These are phyloP conservation scores for Niveomyces coronatus DNA, from an alignment of 2,329 filamentous ascomycete species.

Conservation along the genomic window DNA sequence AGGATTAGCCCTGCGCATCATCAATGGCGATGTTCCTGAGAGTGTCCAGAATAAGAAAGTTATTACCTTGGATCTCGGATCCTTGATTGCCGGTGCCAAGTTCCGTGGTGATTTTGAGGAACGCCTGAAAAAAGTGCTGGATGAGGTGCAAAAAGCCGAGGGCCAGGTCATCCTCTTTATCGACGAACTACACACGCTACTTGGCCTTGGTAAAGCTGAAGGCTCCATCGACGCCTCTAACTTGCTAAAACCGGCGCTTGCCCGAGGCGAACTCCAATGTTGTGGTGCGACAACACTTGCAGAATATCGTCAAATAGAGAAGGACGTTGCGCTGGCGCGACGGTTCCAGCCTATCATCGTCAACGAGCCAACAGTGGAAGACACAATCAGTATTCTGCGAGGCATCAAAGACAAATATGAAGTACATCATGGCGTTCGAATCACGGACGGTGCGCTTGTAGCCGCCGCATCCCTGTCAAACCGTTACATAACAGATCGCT, in stretches of 20 bases:
- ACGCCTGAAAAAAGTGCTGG: slow-evolving; percentile 78
- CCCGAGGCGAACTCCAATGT: slow-evolving; percentile 85
- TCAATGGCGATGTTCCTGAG: slow-evolving; percentile 86
- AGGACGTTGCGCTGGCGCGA: slow-evolving; percentile 84
- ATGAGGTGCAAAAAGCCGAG: slow-evolving; percentile 80
- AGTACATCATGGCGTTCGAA: slow-evolving; percentile 90
- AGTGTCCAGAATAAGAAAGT: slow-evolving; percentile 93
- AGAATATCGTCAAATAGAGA: slow-evolving; percentile 90
- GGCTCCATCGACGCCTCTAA: slow-evolving; percentile 96
- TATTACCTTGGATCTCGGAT: slow-evolving; percentile 77
- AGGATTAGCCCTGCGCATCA: slow-evolving; percentile 80
- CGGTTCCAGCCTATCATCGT: slow-evolving; percentile 92
- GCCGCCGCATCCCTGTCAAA: slow-evolving; percentile 89
- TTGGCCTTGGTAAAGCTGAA: slow-evolving; percentile 89
- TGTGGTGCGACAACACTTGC: slow-evolving; percentile 89
- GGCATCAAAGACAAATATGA: slow-evolving; percentile 98
- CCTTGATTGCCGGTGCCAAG: slow-evolving; percentile 89
- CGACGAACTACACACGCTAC: slow-evolving; percentile 83
- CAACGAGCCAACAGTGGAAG: slow-evolving; percentile 81
- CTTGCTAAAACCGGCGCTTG: slow-evolving; percentile 85
- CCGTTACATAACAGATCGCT: slow-evolving; percentile 92
- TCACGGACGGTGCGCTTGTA: slow-evolving; percentile 84
- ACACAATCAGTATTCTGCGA: slow-evolving; percentile 89
- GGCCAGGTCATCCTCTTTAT: slow-evolving; percentile 91
- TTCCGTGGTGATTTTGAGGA: slow-evolving; percentile 96